Conservation (phyloP, 2,329 filamentous ascomycete genomes). For the Teratosphaeriaceae sp. region DNA sequence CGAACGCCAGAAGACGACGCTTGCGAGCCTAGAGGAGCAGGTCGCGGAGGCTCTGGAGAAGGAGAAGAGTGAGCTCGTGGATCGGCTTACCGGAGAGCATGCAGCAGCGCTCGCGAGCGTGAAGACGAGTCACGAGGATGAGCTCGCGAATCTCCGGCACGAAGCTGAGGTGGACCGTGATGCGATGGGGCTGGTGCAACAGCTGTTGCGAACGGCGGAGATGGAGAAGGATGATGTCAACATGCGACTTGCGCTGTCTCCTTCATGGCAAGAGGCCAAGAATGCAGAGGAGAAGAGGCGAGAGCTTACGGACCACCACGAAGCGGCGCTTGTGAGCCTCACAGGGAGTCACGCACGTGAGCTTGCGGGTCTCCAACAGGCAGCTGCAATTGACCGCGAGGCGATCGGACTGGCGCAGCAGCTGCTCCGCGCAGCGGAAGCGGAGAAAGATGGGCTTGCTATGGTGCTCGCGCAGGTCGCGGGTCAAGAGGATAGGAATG, state of each 20-base stretch:
- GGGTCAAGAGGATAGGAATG: not conserved
- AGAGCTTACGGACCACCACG: not conserved
- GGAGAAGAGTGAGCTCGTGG: not conserved
- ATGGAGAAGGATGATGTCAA: not conserved
- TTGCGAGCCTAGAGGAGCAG: not conserved
- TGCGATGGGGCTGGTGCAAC: too few species aligned
- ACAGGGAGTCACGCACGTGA: not conserved
- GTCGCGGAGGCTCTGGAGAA: conserved; percentile 1
- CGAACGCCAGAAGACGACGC: not conserved
- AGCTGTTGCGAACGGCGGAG: not conserved
- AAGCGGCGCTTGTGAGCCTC: not conserved
- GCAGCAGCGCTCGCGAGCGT: not conserved
- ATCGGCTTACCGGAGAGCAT: not conserved
- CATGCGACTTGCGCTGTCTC: too few species aligned
- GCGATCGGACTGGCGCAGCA: conserved; percentile 4
- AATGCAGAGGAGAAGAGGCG: too few species aligned
- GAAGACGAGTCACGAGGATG: not conserved
- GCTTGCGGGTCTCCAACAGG: not conserved
- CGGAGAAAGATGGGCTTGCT: conserved; percentile 10
- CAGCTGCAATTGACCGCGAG: not conserved
- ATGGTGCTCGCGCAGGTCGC: not conserved
- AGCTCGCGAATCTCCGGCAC: not conserved
- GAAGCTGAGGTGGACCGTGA: not conserved
- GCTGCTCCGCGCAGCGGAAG: conserved; percentile 6
- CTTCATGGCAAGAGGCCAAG: too few species aligned